Evolutionary conservation across 2,329 filamentous ascomycete genomes (phyloP), one percentile per base, ranked within the genome.

Genomic region (Arachnomyces sp.): DNA sequence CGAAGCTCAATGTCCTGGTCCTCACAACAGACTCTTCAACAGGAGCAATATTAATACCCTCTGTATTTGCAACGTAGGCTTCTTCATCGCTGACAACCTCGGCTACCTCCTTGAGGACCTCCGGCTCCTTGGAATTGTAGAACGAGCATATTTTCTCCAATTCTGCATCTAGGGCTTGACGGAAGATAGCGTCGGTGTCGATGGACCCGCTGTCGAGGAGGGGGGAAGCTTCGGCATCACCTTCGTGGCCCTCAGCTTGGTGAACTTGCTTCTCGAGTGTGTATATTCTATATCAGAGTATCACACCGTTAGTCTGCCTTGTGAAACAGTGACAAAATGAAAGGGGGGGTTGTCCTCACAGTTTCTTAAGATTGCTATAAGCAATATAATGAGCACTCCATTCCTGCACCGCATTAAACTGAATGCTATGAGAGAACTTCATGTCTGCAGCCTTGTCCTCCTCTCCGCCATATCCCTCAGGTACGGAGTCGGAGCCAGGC

Each of bases 381-480:
- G 89, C 85, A 59, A 98, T 93, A 66, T 98, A 98, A 65, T 96
- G 81, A 56, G 82, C 89, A 71, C 87, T 95, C 92, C 92, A 98
- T 67, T 98, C 92, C n/a, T 92, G 92, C 54, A 98, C 92, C 48
- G 92, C 89, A 71, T 98, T 98, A 70, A 98, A 98, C 72, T 98
- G 92, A 54, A 98, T 82, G 67, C 90, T 96, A 64, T 98, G 92
- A 13, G 90, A 96, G 74, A 98, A 98, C 81, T 96, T 96, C 92
- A 98, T 98, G 59, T 87, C 20, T 25, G 20, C 20, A 9, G 20
- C 9, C 20, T 25, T 85, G 79, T 84, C 81, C 50, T 73, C 76
- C 53, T 81, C 72, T 53, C 77, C 76, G 57, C 71, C 70, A 61
- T 78, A 74, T 71, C 88, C 88, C 61, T 74, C 70, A 50, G 66